Base-by-base conservation (phyloP, 2,329 filamentous ascomycete genomes). In the Aspergillus melleus region DNA sequence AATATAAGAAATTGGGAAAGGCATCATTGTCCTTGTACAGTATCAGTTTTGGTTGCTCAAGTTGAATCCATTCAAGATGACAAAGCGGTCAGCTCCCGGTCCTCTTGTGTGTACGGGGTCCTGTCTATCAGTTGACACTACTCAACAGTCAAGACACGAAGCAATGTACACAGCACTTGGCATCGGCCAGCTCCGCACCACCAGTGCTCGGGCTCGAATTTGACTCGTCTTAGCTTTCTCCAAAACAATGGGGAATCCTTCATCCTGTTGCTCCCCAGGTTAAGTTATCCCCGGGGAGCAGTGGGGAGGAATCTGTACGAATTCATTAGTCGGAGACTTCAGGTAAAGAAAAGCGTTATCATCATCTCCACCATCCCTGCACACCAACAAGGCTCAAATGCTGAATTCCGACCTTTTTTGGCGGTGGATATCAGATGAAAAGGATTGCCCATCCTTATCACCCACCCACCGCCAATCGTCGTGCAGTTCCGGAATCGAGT, bases 291-390 rank as follows among this genome's bases (percentile, higher is more conserved):
- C 32, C 4, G 12, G 26, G 50, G 50, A 20, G 8, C 32, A 36
- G 26, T 42, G 22, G 51, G 16, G 36, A 14, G 6, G 14, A 14
- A 36, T 16, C n/a, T 46, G 32, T 20, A 44, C 30, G 19, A 55
- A 55, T 49, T 26, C 39, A 55, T 55, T 55, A 55, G 22, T 55
- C 42, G 53, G 42, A 24, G 53, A 29, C 42, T 55, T 55, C 20
- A 49, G 46, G 53, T 55, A 55, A 55, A 26, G 24, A 5, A 30
- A 50, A 22, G 49, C 49, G 49, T 51, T 29, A 47, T 47, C 44
- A 47, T 47, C 24, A 47, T 47, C 44, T 47, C 19, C 19, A 8
- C 5, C 19, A 22, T 24, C 44, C 10, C 22, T 46, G 42, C 42
- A 20, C 12, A 20, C n/a, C 20, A 24, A 6, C 19, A 24, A 22